These are phyloP conservation scores for Plasmopara muralis DNA, from an alignment of 352 stramenopile genomes.

Conservation along the genomic window DNA sequence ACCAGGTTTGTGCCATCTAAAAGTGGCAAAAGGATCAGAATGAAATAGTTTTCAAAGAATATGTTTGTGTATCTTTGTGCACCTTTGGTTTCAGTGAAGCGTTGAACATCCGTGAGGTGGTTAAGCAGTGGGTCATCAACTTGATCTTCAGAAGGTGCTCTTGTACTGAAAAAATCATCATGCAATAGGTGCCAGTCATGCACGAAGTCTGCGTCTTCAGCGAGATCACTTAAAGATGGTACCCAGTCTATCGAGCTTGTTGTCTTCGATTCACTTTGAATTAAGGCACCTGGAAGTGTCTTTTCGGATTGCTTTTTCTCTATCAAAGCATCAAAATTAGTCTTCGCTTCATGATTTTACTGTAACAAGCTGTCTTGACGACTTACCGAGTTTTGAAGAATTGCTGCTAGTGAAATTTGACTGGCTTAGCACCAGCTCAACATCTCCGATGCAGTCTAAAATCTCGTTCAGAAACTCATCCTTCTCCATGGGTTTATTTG, in stretches of 20 bases:
- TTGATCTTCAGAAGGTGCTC: constrained; percentile 11
- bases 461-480: constrained; percentile 55
- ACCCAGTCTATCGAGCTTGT: not conserved
- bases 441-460: constrained; percentile 48
- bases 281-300: not conserved
- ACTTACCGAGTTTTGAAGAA: constrained; percentile 7
- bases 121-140: constrained; percentile 51
- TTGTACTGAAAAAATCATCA: not conserved
- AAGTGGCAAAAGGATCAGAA: too few relatives aligned
- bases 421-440: constrained; percentile 49
- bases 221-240: constrained; percentile 14
- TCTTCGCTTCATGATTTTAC: not conserved
- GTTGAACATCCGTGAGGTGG: constrained; percentile 43
- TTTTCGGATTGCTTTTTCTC: constrained; percentile 3
- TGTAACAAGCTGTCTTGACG: not conserved
- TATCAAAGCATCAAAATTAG: not conserved
- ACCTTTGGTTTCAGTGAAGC: constrained; percentile 48
- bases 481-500: constrained; percentile 20
- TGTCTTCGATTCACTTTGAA: not conserved
- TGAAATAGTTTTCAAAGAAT: too few relatives aligned
- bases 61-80: not conserved
- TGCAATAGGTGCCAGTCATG: constrained; percentile 1
- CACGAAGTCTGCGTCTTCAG: constrained; percentile 5
- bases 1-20: constrained; percentile 16
- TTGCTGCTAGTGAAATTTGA: constrained; percentile 13